Conservation (phyloP, 495 filamentous ascomycete genomes). For the Pseudomonodictys pantanalensis region DNA sequence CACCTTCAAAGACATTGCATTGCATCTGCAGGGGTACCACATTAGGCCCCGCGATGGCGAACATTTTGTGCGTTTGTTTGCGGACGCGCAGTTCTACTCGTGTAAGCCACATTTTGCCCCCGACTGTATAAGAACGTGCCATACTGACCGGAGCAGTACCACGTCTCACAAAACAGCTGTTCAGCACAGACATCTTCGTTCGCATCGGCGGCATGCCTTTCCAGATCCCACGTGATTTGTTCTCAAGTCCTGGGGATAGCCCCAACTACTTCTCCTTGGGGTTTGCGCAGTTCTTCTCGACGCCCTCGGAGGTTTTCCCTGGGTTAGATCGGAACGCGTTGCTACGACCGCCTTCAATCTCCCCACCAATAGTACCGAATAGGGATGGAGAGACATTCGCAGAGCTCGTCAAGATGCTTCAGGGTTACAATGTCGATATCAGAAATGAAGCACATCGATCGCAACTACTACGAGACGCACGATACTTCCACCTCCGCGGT, state of each 20-base stretch:
- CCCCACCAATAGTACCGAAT: conserved; percentile 76
- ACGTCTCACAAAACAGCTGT: conserved; percentile 87
- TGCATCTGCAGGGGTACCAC: conserved; percentile 94
- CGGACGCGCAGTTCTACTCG: conserved; percentile 94
- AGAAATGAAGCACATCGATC: conserved; percentile 72
- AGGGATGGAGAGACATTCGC: conserved; percentile 76
- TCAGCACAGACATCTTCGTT: conserved; percentile 88
- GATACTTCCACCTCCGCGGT: conserved; percentile 89
- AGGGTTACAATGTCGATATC: conserved; percentile 84
- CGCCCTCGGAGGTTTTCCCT: conserved; percentile 77
- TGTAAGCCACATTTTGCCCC: conserved; percentile 47
- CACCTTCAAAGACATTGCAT: conserved; percentile 83
- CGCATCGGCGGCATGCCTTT: conserved; percentile 83
- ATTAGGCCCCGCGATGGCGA: conserved; percentile 75
- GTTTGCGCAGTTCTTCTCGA: conserved; percentile 83
- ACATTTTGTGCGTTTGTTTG: conserved; percentile 88
- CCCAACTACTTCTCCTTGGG: conserved; percentile 96
- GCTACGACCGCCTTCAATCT: conserved; percentile 84
- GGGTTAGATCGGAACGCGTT: conserved; percentile 75
- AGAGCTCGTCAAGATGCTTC: conserved; percentile 77
- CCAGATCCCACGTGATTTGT: conserved; percentile 84
- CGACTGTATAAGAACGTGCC: not conserved
- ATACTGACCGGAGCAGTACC: conserved; percentile 57
- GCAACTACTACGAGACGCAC: conserved; percentile 78
- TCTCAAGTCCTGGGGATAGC: conserved; percentile 77